Conservation (phyloP, 352 stramenopile species). For the Pythium dissotocum region DNA sequence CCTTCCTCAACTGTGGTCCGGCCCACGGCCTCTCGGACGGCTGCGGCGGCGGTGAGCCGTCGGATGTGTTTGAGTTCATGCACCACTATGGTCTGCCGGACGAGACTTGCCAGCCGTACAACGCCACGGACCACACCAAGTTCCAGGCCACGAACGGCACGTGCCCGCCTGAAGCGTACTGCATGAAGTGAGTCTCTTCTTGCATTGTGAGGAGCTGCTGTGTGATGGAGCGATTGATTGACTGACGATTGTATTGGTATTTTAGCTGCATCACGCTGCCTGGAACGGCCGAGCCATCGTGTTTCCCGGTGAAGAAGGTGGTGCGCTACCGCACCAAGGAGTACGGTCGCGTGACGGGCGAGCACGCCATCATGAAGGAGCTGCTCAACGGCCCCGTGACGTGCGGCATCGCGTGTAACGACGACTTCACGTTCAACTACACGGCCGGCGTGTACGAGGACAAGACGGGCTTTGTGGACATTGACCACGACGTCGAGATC, state of each 20-base stretch:
- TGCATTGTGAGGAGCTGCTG: conserved; percentile 3
- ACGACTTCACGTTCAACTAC: conserved; percentile 82
- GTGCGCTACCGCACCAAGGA: conserved; percentile 56
- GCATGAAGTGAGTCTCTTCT: conserved; percentile 50
- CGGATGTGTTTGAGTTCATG: conserved; percentile 70
- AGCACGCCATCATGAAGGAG: conserved; percentile 69
- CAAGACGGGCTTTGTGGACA: conserved; percentile 60
- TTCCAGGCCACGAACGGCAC: conserved; percentile 51
- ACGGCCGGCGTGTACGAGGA: conserved; percentile 84
- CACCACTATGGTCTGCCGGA: conserved; percentile 53
- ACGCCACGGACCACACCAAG: conserved; percentile 58
- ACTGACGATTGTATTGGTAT: background rate
- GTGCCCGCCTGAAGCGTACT: conserved; percentile 61
- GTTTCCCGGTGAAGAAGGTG: conserved; percentile 53
- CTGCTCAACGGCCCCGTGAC: conserved; percentile 81
- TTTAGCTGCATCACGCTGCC: conserved; percentile 46
- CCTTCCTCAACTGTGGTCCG: conserved; percentile 64
- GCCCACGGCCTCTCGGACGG: conserved; percentile 54
- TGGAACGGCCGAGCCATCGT: conserved; percentile 27
- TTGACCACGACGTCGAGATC: conserved; percentile 90
- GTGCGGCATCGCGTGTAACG: conserved; percentile 87
- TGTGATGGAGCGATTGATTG: background rate
- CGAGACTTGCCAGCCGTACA: conserved; percentile 63
- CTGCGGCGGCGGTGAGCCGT: conserved; percentile 55
- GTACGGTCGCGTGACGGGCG: conserved; percentile 45